Percentiles rank a stretch among this genome's conserved stretches.
Evolutionary conservation across 371 early-diverging fungal genomes (phyloP).

Genomic region (Mucor circinelloides): DNA sequence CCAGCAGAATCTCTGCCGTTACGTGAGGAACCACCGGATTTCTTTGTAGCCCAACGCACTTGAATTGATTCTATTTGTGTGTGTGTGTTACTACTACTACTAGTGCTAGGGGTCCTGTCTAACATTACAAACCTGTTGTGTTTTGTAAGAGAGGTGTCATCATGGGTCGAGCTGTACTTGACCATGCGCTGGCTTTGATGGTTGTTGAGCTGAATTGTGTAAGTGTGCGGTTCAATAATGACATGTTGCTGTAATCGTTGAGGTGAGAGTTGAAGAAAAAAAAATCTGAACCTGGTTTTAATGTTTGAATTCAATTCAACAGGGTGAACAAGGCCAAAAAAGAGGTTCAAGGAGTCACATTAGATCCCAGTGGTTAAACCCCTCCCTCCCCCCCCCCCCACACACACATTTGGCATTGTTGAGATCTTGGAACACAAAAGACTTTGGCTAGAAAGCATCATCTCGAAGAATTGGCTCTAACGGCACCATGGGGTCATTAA

Average conservation of each 20-base stretch:
- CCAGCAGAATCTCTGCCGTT: slow-evolving; percentile 95
- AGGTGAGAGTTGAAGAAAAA: background rate
- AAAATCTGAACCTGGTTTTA: slow-evolving; percentile 11
- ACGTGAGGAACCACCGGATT: slow-evolving; percentile 88
- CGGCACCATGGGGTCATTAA: no score
- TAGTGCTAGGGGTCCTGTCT: background rate
- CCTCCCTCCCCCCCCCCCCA: background rate
- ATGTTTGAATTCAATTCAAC: background rate
- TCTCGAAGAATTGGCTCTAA: no score
- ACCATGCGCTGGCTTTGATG: background rate
- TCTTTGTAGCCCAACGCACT: slow-evolving; percentile 92
- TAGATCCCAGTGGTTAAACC: background rate
- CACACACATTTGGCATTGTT: background rate
- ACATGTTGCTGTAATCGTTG: slow-evolving; percentile 6
- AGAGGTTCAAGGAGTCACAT: background rate
- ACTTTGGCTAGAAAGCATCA: no score
- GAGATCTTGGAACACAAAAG: no score
- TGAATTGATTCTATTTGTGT: slow-evolving; percentile 42
- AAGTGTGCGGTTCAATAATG: slow-evolving; percentile 23
- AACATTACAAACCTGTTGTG: slow-evolving; percentile 13
- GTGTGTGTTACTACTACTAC: background rate
- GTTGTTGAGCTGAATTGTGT: slow-evolving; percentile 19
- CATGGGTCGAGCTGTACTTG: slow-evolving; percentile 4
- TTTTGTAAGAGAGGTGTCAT: slow-evolving; percentile 18
- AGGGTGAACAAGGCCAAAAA: background rate